phyloP scores from a whole-genome alignment of 1,284 basidiomycete species.

The Irpex sp. region DNA sequence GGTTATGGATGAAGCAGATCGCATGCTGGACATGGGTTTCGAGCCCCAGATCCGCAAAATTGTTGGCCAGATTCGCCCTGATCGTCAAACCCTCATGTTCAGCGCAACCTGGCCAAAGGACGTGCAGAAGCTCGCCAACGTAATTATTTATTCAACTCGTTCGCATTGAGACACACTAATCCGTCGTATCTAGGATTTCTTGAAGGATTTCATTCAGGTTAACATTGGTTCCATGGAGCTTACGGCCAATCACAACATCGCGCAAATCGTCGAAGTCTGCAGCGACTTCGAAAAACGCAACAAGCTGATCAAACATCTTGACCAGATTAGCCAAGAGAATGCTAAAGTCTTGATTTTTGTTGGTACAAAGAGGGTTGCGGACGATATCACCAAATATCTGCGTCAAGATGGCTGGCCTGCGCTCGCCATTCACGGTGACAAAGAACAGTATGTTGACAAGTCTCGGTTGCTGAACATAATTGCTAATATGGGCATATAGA shows the following conservation, averaged over 20 bases:
- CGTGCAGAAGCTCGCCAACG: conserved; percentile 93
- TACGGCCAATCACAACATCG: conserved; percentile 97
- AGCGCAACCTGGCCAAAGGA: conserved; percentile 99
- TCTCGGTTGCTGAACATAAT: conserved; percentile 15
- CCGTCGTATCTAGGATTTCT: conserved; percentile 69
- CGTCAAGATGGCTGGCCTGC: conserved; percentile 99
- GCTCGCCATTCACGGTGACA: conserved; percentile 98
- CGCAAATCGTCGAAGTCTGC: conserved; percentile 94
- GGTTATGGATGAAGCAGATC: conserved; percentile 99
- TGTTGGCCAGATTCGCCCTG: conserved; percentile 92
- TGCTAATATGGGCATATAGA: conserved; percentile 35
- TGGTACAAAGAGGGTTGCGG: conserved; percentile 95
- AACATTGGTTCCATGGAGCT: conserved; percentile 99
- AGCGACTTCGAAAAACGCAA: conserved; percentile 97
- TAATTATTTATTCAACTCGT: conserved; percentile 27
- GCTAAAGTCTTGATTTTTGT: conserved; percentile 99
- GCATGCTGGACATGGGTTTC: conserved; percentile 99
- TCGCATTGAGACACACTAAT: too few species aligned
- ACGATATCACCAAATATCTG: conserved; percentile 97
- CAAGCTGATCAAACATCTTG: conserved; percentile 96
- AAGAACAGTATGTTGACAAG: conserved; percentile 74
- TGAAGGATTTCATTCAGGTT: conserved; percentile 95
- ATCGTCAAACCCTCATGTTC: conserved; percentile 96
- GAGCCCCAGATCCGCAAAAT: conserved; percentile 99
- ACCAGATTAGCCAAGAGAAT: conserved; percentile 94